Conservation (phyloP, 2,329 filamentous ascomycete species). For the Arthrobotrys musiformis region DNA sequence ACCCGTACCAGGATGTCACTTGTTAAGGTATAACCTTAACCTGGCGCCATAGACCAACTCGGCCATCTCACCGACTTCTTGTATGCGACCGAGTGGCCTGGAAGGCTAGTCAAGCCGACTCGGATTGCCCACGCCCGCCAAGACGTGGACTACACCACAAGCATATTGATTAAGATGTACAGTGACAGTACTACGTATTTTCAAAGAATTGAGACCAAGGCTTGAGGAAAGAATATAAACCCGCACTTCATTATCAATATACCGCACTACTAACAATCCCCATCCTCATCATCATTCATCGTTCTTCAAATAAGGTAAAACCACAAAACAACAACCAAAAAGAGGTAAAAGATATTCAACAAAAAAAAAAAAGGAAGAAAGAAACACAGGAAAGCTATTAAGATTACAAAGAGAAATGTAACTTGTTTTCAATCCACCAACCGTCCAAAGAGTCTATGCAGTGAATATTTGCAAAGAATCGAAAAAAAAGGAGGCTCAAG, state of each 20-base stretch:
- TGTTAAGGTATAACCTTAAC: constrained; percentile 59
- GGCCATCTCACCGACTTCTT: constrained; percentile 58
- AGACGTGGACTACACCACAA: no score
- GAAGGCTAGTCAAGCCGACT: background rate
- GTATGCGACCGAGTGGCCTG: background rate
- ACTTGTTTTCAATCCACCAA: background rate
- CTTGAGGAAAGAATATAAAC: background rate
- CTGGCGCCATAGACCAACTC: constrained; percentile 60
- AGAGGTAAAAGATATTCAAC: background rate
- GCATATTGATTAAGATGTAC: no score
- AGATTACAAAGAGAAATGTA: constrained; percentile 35
- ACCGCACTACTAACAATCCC: background rate
- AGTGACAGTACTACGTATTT: no score
- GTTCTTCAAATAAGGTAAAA: background rate
- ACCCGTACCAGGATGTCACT: constrained; percentile 57
- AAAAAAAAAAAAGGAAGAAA: constrained; percentile 8
- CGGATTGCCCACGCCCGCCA: background rate
- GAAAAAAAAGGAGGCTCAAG: constrained; percentile 1
- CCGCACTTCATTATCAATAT: constrained; percentile 1
- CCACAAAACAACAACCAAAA: background rate
- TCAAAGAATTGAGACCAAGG: no score
- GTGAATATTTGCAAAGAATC: constrained; percentile 53
- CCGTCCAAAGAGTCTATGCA: constrained; percentile 27
- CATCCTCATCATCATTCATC: background rate
- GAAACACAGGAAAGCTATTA: constrained; percentile 12